Evolutionary conservation across 1,139 yeast genomes (phyloP), one percentile per base, ranked within the genome.

Genomic region (Blastobotrys proliferans): DNA sequence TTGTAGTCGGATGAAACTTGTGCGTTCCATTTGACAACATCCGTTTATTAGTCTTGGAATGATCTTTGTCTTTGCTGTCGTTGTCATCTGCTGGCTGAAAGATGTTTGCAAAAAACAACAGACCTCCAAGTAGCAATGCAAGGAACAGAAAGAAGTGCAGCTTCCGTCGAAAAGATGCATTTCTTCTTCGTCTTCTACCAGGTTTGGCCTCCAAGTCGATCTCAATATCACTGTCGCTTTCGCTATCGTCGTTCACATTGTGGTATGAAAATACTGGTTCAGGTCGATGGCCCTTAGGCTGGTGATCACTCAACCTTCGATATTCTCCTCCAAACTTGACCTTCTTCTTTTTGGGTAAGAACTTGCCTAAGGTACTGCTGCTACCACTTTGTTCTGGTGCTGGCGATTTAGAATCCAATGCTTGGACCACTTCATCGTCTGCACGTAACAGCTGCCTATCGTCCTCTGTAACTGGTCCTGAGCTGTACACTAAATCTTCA

Each of bases 1-100:
- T 64, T 0, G 97, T 88, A 3, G 95, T 79, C 17, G 94, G 86
- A 52, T 80, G 70, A 62, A 81, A 87, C 1, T 67, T 66, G 50
- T 79, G 81, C 0, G 96, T 85, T 2, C 92, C 85, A 59, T 88
- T 88, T 17, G 72, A 66, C 19, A 77, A 55, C 1, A 64, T 40
- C 50, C 67, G 72, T 28, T 41, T 44, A 5, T 19, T 21, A 11
- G 29, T 35, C 20, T n/a, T 24, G 11, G 13, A 18, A 28, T 29
- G 37, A n/a, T 30, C 20, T 13, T 24, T 32, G n/a, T 34, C 35
- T 14, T 18, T n/a, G 14, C 26, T 26, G 25, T 13, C 32, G 13
- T 31, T 35, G 13, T 21, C 18, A 6, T 31, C 35, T 17, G 18
- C 33, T 10, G 40, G 32, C 14, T 37, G 28, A 27, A 52, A 27